Conservation (phyloP, 2,329 filamentous ascomycete species). For the Microdochium bolleyi region DNA sequence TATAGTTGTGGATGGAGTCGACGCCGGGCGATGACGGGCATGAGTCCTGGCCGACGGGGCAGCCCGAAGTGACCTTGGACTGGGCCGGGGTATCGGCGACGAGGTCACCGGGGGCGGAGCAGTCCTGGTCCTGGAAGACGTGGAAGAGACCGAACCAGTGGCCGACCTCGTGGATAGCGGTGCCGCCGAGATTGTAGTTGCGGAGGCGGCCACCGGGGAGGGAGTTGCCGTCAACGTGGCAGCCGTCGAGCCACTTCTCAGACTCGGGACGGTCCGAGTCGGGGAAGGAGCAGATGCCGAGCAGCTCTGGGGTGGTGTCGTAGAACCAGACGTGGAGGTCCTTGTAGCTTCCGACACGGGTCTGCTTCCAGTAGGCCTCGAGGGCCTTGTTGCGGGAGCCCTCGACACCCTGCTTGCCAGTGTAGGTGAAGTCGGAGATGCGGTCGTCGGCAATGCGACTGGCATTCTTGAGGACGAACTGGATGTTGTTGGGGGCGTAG, state of each 20-base stretch:
- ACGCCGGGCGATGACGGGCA: conserved; percentile 18
- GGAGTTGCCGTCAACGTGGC: neutral
- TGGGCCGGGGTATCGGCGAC: conserved; percentile 31
- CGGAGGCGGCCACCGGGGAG: neutral
- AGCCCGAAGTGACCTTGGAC: conserved; percentile 24
- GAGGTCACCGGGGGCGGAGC: conserved; percentile 29
- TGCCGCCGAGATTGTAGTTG: conserved; percentile 6
- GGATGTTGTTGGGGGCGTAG: conserved; percentile 1
- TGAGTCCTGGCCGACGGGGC: conserved; percentile 24
- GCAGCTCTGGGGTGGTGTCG: conserved; percentile 5
- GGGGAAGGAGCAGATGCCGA: conserved; percentile 3
- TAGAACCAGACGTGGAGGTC: conserved; percentile 6
- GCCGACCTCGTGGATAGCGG: conserved; percentile 31
- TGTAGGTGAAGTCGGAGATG: neutral
- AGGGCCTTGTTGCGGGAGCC: neutral
- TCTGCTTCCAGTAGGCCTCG: conserved; percentile 2
- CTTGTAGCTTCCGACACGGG: conserved; percentile 1
- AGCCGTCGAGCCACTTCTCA: conserved; percentile 1
- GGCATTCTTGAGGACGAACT: conserved; percentile 1
- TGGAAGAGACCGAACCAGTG: conserved; percentile 42
- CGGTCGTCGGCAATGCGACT: conserved; percentile 1
- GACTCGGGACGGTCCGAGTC: conserved; percentile 8
- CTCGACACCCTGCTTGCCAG: neutral
- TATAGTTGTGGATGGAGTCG: conserved; percentile 26
- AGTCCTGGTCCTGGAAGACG: conserved; percentile 33